Evolutionary conservation across 345 rosid genomes (phyloP), one percentile per base, ranked within the genome.

Genomic region (Sapria himalayana): DNA sequence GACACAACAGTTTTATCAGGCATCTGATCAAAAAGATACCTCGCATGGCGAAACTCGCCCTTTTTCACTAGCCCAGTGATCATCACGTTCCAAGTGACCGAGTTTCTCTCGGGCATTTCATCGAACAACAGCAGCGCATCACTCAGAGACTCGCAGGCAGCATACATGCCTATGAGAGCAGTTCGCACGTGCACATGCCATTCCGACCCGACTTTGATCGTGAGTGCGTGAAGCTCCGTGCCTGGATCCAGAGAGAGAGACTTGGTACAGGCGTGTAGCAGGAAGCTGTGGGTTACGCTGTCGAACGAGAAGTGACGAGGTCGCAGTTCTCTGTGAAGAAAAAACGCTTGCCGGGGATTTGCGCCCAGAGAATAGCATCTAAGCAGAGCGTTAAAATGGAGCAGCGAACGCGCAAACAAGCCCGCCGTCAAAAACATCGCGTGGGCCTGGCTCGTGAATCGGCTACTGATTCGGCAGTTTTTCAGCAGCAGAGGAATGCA

Each of bases 41-140:
- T 53, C 9, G 92, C 94, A 45, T 43, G 43, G n/a, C 53, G 78
- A 35, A 73, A 62, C 37, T 74, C 58, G 34, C 78, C 73, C 70
- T 63, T 46, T 38, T 65, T 75, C 4, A 65, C 69, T 40, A 71
- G 64, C 15, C 77, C 96, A 48, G 84, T 69, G 13, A 81, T 73
- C 73, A 81, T 58, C 49, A 64, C 86, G 57, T 85, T 85, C 96
- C 86, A 78, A 0, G 92, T 63, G 22, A 81, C 92, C 1, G 18
- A 29, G 53, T 57, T 85, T 48, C 64, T 69, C 0, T 51, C 66
- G 15, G 72, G 78, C 81, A 81, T 78, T 72, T 56, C 66, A n/a
- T 70, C 78, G 9, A 85, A 81, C 77, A 73, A 40, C 14, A 60
- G 48, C 9, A 51, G 15, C 3, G 81, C 71, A 29, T 58, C 43